A percentile compares a stretch with the other conserved stretches of the same genome.
Conservation (phyloP, 176 grass and related monocot genomes). For the Juncus effusus region DNA sequence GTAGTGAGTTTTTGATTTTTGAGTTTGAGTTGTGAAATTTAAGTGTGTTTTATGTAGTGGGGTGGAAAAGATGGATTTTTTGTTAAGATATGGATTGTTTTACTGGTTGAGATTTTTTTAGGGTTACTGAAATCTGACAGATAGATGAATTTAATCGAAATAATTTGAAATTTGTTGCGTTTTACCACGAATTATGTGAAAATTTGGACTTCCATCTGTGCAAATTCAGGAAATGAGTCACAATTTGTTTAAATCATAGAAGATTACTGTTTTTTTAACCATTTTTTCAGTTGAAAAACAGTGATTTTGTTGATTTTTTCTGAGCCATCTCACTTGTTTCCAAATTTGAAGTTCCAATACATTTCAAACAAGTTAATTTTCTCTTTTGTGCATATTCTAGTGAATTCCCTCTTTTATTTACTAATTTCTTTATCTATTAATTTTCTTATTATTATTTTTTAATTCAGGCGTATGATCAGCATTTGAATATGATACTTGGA, state of each 20-base stretch:
- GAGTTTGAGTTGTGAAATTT: background rate
- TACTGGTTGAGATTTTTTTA: background rate
- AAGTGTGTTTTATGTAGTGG: background rate
- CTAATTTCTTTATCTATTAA: no score
- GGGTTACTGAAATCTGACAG: background rate
- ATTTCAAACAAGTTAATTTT: slow-evolving; percentile 7
- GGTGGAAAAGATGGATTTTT: background rate
- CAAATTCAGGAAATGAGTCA: no score
- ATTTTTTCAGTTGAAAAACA: background rate
- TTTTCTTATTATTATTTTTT: slow-evolving; percentile 8
- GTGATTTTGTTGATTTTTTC: slow-evolving; percentile 1
- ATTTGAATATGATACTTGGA: slow-evolving; percentile 99
- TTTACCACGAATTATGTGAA: background rate
- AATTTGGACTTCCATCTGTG: no score
- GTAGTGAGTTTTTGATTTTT: background rate
- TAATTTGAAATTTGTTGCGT: background rate
- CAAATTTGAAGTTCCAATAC: background rate
- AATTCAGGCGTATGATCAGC: slow-evolving; percentile 90
- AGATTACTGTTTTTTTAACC: no score
- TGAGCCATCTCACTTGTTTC: background rate
- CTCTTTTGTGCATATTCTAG: background rate
- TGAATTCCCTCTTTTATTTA: no score
- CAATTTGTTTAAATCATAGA: no score
- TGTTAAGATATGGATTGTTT: background rate
- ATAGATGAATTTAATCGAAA: background rate